A percentile compares a stretch with the other conserved stretches of the same genome.
phyloP scores from a whole-genome alignment of 192 early-diverging fungal genomes.

The Backusella luteola region DNA sequence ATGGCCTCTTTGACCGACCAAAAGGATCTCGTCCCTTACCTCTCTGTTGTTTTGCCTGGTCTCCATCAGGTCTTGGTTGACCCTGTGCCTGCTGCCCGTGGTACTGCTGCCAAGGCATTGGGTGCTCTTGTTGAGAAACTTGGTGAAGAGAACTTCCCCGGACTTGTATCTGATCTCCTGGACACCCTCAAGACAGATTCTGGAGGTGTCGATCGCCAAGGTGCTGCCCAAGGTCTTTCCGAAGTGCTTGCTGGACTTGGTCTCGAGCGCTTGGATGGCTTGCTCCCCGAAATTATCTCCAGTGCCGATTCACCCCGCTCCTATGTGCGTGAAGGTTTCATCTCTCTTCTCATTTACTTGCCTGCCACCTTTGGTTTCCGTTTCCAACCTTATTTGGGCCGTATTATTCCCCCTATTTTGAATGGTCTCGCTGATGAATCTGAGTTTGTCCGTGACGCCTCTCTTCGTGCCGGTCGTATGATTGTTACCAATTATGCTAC shows the following conservation, averaged over 20 bases:
- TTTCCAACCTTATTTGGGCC: conserved; percentile 90
- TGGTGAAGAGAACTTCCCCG: conserved; percentile 92
- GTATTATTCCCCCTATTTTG: conserved; percentile 86
- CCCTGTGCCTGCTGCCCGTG: conserved; percentile 94
- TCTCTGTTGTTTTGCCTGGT: conserved; percentile 77
- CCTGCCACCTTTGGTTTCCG: conserved; percentile 90
- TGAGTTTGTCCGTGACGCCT: conserved; percentile 91
- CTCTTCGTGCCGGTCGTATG: conserved; percentile 89
- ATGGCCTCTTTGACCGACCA: conserved; percentile 95
- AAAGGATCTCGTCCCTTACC: conserved; percentile 90
- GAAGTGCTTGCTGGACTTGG: conserved; percentile 93
- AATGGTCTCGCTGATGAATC: conserved; percentile 93
- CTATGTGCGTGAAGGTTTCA: conserved; percentile 95
- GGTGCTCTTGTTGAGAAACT: conserved; percentile 90
- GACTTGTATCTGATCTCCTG: conserved; percentile 82
- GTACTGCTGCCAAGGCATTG: conserved; percentile 89
- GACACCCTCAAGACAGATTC: conserved; percentile 85
- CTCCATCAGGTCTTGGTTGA: conserved; percentile 91
- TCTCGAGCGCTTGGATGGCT: conserved; percentile 75
- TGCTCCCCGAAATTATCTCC: conserved; percentile 88
- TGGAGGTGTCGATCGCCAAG: conserved; percentile 91
- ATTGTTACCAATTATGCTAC: conserved; percentile 90
- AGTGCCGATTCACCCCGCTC: conserved; percentile 68
- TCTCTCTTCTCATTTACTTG: conserved; percentile 92
- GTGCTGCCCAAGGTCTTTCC: conserved; percentile 95